Evolutionary conservation across 1,139 yeast genomes (phyloP), one percentile per base, ranked within the genome.

Genomic region (Eremothecium sinecaudum): DNA sequence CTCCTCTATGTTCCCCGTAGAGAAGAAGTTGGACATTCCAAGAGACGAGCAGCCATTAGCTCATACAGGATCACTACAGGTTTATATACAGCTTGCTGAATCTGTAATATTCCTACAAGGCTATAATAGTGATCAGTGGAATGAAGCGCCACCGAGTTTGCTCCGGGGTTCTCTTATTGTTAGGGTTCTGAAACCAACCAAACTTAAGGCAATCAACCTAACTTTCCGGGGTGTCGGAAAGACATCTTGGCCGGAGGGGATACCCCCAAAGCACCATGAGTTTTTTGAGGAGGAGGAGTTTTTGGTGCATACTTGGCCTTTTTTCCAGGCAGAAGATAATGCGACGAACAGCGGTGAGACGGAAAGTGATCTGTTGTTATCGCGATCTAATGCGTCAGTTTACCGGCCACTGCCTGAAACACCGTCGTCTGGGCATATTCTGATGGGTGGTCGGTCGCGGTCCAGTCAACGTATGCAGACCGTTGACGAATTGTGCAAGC

Each of bases 161-260:
- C 66, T 90, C 28, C 66, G 98, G 39, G 98, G 98, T 1, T 74
- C 92, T 16, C 64, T 90, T 18, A 73, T 79, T 31, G 47, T 90
- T 6, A 66, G 87, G 29, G 71, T 86, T 4, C 53, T 76, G 33
- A 87, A 86, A 51, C 79, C 93, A 0, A 67, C 79, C 24, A 84
- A 79, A 56, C 65, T 90, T 44, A 84, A 81, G 56, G 58, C 73
- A 23, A 73, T 90, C n/a, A 57, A 65, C 3, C 62, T 90, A 35
- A 62, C 68, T 2, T 79, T 90, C 52, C 70, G 71, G 42, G 98
- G 97, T 2, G 56, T 61, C 2, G 73, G 83, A 28, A 66, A 82
- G 43, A 90, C 98, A 0, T 96, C 90, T 44, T 90, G 98, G 97
- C 98, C 97, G 2, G 98, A 92, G 51, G 98, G 96, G 1, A 86